Evolutionary conservation across 2,329 filamentous ascomycete species (phyloP), one percentile per base, ranked within the genome.

Genomic region (Colletotrichum camelliae): DNA sequence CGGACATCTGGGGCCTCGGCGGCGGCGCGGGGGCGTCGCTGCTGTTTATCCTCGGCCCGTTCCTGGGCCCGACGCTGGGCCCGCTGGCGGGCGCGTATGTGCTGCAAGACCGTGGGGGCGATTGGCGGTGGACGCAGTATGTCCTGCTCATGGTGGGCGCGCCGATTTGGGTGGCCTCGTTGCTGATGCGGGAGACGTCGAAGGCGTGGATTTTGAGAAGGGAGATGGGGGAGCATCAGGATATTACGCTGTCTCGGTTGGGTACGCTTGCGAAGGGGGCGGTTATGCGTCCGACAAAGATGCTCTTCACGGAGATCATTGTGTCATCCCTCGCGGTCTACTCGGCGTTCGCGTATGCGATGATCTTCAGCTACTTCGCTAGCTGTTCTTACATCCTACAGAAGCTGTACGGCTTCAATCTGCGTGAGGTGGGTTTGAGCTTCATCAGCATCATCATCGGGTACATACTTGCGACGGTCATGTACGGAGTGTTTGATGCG

Each of bases 271-370:
- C 55, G 18, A 57, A n/a, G 65, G 5, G 39, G 15, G 73, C 71
- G 16, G 27, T 77, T 10, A 67, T 74, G 37, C 68, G 72, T 4
- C 79, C 79, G 9, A 72, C 75, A 4, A 70, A 74, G 10, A 79
- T 80, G 75, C 60, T 80, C 2, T 64, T 78, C 10, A 79, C 76
- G 4, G 79, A 80, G 39, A 91, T 91, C 70, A 93, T 93, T 2
- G 89, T 94, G 82, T 95, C 92, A 89, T 94, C 94, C 77, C 86
- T 94, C 43, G 88, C 89, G 5, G 91, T 91, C n/a, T 95, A 92
- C 79, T 93, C 93, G 27, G 92, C 85, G 5, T 72, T 90, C 33
- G 83, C 90, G 37, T 84, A 89, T 35, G 57, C 90, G 13, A 83
- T 90, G 69, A 83, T 93, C 60, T 81, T 91, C 4, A 89, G 92